These are phyloP conservation scores for Stylonectria norvegica DNA, from an alignment of 2,329 filamentous ascomycete species.

Conservation along the genomic window DNA sequence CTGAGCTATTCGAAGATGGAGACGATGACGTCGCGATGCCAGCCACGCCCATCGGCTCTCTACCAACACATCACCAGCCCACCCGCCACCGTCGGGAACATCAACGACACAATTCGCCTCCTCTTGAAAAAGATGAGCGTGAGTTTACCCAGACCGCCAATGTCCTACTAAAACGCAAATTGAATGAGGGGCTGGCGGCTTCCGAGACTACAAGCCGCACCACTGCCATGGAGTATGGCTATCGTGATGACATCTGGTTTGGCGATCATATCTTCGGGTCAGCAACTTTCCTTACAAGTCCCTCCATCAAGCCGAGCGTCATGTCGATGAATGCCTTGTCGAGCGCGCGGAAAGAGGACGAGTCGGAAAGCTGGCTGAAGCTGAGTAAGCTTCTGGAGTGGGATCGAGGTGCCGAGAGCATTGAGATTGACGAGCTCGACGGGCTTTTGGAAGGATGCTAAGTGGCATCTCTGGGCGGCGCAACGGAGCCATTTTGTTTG, in stretches of 20 bases:
- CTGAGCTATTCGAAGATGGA: constrained; percentile 76
- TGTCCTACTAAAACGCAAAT: constrained; percentile 67
- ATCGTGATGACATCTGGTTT: constrained; percentile 52
- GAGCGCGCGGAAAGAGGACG: constrained; percentile 36
- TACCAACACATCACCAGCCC: constrained; percentile 46
- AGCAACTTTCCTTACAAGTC: constrained; percentile 50
- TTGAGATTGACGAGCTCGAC: constrained; percentile 92
- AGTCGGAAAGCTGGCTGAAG: constrained; percentile 40
- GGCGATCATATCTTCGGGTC: constrained; percentile 41
- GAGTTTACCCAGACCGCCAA: constrained; percentile 96
- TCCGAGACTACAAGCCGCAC: constrained; percentile 31
- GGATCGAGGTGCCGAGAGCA: constrained; percentile 76
- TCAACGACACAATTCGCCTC: constrained; percentile 74
- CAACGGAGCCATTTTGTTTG: constrained; percentile 15
- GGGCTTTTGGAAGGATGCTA: constrained; percentile 75
- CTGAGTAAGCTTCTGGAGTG: constrained; percentile 46
- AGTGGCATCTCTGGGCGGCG: constrained; percentile 25
- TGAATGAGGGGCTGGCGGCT: constrained; percentile 41
- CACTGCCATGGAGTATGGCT: constrained; percentile 32
- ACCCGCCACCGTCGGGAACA: constrained; percentile 38
- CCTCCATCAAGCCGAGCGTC: constrained; percentile 45
- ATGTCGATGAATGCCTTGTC: constrained; percentile 21
- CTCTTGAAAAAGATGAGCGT: constrained; percentile 88
- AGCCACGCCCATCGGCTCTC: constrained; percentile 60
- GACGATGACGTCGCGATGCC: constrained; percentile 59